Evolutionary conservation across 192 early-diverging fungal species (phyloP), one percentile per base, ranked within the genome.

Genomic region (Backusella macrospora): DNA sequence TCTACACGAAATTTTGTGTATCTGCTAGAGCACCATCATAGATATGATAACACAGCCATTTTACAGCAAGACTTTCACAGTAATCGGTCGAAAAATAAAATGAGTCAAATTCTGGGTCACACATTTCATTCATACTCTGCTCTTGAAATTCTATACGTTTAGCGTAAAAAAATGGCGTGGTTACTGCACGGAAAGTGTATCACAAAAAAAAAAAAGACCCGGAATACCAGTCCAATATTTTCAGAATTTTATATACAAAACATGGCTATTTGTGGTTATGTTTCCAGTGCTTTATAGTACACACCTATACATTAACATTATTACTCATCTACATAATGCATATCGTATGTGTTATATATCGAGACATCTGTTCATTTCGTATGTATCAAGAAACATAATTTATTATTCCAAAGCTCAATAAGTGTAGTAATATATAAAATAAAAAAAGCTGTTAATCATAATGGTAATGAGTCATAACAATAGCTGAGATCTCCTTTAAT

Each of bases 81-180:
- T 59, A 59, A 23, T 5, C n/a, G 18, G 18, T 18, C 9, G 26
- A 59, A 26, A 55, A 55, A 59, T 26, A 59, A 26, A 43, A 43
- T 52, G 49, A 52, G 49, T 52, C 49, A 52, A 52, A 52, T 52
- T 52, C 49, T 52, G 49, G 10, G 49, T 52, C 21, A n/a, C 6
- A 52, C 49, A 52, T 52, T 52, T 52, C 49, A 52, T 52, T 23
- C 2, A 52, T 6, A 23, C 10, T 21, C n/a, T 7, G 21, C 9
- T 21, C 16, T 6, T 6, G 47, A 49, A 49, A 49, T 49, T 15
- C 6, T 34, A 34, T 34, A 34, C 47, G 16, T 18, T 49, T 48
- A n/a, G 15, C 47, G n/a, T 49, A 47, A 47, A 1, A 49, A 16
- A 49, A 21, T 52, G 49, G 49, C 49, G 49, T 23, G 21, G 21